Evolutionary conservation across 495 filamentous ascomycete genomes (phyloP), one percentile per base, ranked within the genome.

Genomic region (Sordaria brevicollis): DNA sequence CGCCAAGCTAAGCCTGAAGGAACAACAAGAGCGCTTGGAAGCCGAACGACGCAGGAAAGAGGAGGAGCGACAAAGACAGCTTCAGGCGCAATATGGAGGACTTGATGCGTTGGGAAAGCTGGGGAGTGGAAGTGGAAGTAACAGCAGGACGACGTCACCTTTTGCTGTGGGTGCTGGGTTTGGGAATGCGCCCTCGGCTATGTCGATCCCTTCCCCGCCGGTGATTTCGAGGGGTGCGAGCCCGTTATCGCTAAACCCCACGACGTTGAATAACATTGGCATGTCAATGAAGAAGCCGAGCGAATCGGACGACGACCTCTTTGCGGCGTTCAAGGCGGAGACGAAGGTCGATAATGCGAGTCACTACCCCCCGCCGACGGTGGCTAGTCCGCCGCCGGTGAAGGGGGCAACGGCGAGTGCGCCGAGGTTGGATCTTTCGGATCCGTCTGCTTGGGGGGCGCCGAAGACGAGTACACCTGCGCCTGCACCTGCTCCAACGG

Each of bases 11-110:
- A 91, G 90, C 2, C 85, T 99, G 6, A 86, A 90, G 68, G 93
- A 98, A 77, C 92, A 92, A 70, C 94, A 97, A 78, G 91, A 89
- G 81, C 86, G 86, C 68, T 78, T 97, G 65, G 88, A 92, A 73
- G 91, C 91, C 43, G 90, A 95, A 79, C 93, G 87, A 77, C 84
- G 86, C 5, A 89, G 83, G 74, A 90, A 93, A 74, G 91, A 93
- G 67, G 90, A 88, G 41, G 91, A 93, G 73, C 85, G 87, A 67
- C 85, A 84, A 72, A 88, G 82, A 70, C 88, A 87, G 71, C 85
- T 89, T 69, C 92, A 94, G 71, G 82, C 86, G 36, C 88, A 93
- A 66, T 96, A 92, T 77, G 92, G 92, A 25, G 87, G 84, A 13
- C 49, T 62, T 13, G 49, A 62, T 2, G 49, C 25, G 11, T 3